A percentile compares a stretch with the other conserved stretches of the same genome.
Evolutionary conservation across 2,329 filamentous ascomycete species (phyloP).

Genomic region (Cordyceps cicadae): DNA sequence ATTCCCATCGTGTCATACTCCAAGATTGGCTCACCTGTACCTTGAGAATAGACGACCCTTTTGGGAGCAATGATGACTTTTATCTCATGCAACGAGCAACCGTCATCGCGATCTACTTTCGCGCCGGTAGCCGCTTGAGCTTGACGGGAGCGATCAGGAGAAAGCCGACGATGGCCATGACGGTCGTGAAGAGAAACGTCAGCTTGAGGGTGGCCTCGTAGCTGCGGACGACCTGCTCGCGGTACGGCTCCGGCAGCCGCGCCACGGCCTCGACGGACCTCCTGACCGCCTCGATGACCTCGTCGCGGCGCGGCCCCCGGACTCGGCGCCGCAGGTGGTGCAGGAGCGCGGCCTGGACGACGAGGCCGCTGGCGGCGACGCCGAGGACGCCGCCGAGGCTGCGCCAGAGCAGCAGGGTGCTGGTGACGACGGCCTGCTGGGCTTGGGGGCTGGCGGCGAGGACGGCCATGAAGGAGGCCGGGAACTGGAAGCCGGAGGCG

Average conservation of each 20-base stretch:
- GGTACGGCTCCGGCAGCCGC: constrained; percentile 34
- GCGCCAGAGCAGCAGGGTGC: constrained; percentile 63
- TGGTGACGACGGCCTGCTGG: constrained; percentile 61
- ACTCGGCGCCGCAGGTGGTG: constrained; percentile 52
- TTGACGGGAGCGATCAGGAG: constrained; percentile 42
- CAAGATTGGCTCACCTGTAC: neutral
- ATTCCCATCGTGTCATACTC: neutral
- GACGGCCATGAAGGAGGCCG: constrained; percentile 54
- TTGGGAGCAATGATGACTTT: neutral
- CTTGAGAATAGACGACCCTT: neutral
- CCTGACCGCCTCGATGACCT: constrained; percentile 44
- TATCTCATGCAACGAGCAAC: neutral
- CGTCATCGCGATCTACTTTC: constrained; percentile 23
- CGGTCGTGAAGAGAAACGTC: constrained; percentile 36
- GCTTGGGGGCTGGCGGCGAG: constrained; percentile 50
- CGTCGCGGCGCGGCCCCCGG: constrained; percentile 47
- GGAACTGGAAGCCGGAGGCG: constrained; percentile 58
- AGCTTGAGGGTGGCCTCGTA: constrained; percentile 44
- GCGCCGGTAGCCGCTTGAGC: constrained; percentile 43
- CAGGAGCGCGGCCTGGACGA: constrained; percentile 63
- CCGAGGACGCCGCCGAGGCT: constrained; percentile 65
- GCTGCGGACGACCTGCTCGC: constrained; percentile 46
- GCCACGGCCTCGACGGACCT: constrained; percentile 47
- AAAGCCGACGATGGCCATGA: constrained; percentile 40
- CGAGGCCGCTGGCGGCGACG: constrained; percentile 61